Conservation (phyloP, 345 rosid genomes). For the Streptanthus diversifolius region DNA sequence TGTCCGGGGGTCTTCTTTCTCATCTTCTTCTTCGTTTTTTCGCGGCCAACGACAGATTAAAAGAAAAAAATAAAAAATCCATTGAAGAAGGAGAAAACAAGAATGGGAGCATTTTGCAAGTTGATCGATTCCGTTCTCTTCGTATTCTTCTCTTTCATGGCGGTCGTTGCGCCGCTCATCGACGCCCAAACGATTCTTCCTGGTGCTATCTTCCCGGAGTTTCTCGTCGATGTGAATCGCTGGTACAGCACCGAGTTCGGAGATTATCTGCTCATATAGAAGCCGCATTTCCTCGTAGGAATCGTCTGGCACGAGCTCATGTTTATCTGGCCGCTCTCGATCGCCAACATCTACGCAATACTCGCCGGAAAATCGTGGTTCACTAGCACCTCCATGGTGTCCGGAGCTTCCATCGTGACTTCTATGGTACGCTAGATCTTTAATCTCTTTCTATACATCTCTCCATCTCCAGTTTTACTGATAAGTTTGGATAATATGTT, state of each 20-base stretch:
- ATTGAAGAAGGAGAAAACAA: too few relatives aligned
- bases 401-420: constrained; percentile 58
- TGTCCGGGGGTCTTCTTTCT: not conserved
- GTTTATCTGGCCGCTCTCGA: constrained; percentile 66
- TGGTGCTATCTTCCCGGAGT: constrained; percentile 38
- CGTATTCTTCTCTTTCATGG: constrained; percentile 45
- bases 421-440: constrained; percentile 48
- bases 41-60: constrained; percentile 19
- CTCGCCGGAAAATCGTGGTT: constrained; percentile 56
- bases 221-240: constrained; percentile 42
- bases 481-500: too few relatives aligned
- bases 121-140: constrained; percentile 55
- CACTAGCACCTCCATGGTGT: constrained; percentile 57
- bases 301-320: constrained; percentile 58
- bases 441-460: not conserved
- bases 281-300: constrained; percentile 71
- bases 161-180: constrained; percentile 47
- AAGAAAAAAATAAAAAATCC: not conserved
- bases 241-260: constrained; percentile 41
- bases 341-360: constrained; percentile 52
- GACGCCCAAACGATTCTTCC: constrained; percentile 58
- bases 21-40: not conserved
- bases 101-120: constrained; percentile 53
- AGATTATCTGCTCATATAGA: constrained; percentile 54
- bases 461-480: too few relatives aligned